These are phyloP conservation scores for Phialocephala subalpina DNA, from an alignment of 2,329 filamentous ascomycete species.

Conservation along the genomic window DNA sequence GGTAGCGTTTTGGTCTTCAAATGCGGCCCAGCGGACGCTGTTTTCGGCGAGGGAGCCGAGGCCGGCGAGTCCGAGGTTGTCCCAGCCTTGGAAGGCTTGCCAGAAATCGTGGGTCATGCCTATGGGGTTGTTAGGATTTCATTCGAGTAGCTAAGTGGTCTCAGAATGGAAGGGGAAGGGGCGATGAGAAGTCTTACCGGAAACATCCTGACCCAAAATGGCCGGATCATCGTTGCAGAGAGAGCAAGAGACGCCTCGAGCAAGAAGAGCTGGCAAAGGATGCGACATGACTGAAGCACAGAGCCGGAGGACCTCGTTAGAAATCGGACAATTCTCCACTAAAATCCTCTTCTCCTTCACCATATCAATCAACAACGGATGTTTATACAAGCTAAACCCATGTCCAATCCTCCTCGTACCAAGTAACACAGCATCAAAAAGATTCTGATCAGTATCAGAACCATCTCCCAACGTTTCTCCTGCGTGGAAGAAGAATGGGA, in stretches of 20 bases:
- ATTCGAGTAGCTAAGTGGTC: background rate
- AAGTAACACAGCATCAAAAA: constrained; percentile 88
- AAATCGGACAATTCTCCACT: constrained; percentile 89
- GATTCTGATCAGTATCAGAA: constrained; percentile 77
- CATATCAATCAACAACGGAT: constrained; percentile 87
- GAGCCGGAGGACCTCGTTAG: constrained; percentile 85
- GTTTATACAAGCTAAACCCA: constrained; percentile 87
- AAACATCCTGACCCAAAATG: constrained; percentile 83
- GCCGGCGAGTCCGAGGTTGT: constrained; percentile 88
- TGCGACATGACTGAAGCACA: constrained; percentile 80
- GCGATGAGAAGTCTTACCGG: constrained; percentile 39
- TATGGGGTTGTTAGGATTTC: background rate
- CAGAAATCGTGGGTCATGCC: constrained; percentile 94
- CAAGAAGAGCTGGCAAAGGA: constrained; percentile 82
- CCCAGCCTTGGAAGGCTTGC: constrained; percentile 90
- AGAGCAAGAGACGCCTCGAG: constrained; percentile 83
- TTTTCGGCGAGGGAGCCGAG: constrained; percentile 91
- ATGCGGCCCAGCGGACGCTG: constrained; percentile 87
- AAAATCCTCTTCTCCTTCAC: constrained; percentile 89
- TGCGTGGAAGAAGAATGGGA: constrained; percentile 94
- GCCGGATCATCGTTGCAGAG: constrained; percentile 93
- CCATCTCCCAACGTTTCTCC: constrained; percentile 88
- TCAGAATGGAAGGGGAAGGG: background rate
- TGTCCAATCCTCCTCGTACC: constrained; percentile 91
- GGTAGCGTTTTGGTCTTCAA: constrained; percentile 77